A percentile compares a stretch with the other conserved stretches of the same genome.
phyloP scores from a whole-genome alignment of 768 basidiomycete species.

The Hydnum rufescens region DNA sequence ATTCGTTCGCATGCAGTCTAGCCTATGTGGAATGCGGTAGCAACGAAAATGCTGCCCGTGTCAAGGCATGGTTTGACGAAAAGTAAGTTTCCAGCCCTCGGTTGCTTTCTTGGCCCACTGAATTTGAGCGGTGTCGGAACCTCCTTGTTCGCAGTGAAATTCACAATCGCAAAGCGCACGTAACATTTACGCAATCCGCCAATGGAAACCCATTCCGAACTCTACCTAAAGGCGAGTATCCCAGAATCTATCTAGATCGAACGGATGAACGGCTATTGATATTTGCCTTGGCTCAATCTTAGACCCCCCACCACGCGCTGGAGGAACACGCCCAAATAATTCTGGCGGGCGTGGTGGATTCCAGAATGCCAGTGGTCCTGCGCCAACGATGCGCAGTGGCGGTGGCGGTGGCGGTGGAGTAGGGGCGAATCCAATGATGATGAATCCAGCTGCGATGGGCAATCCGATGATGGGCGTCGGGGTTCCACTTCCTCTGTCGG shows the following conservation, averaged over 20 bases:
- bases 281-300: background rate
- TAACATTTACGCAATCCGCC: constrained; percentile 46
- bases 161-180: constrained; percentile 67
- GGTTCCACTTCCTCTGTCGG: too few relatives aligned
- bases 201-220: constrained; percentile 88
- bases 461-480: background rate
- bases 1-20: constrained; percentile 30
- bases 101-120: background rate
- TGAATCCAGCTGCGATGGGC: background rate
- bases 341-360: background rate
- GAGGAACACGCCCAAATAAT: background rate
- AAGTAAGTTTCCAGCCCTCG: constrained; percentile 28
- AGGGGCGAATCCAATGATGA: background rate
- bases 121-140: background rate
- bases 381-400: background rate
- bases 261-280: background rate
- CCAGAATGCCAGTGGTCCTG: background rate
- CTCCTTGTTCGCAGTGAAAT: constrained; percentile 41
- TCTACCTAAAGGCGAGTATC: constrained; percentile 58
- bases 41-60: constrained; percentile 35
- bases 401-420: background rate
- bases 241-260: background rate
- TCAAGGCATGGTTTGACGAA: constrained; percentile 77
- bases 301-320: background rate
- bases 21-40: constrained; percentile 69